These are phyloP conservation scores for Penicillium tannophilum DNA, from an alignment of 495 filamentous ascomycete species.

Conservation along the genomic window DNA sequence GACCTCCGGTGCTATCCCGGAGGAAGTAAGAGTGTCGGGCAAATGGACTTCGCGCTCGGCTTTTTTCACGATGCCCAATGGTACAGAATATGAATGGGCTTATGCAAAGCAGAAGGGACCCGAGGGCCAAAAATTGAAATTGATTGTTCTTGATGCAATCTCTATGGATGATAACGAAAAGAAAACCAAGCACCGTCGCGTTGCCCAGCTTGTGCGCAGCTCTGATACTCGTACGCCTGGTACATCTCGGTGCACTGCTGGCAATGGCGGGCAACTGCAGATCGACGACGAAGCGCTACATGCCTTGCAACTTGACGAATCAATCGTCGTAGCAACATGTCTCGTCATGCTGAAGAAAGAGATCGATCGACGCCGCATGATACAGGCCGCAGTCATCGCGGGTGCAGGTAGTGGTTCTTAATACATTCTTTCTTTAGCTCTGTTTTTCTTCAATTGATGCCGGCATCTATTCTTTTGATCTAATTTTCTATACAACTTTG, in stretches of 20 bases:
- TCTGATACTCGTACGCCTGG: constrained; percentile 45
- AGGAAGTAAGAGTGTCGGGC: constrained; percentile 16
- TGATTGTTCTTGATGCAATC: constrained; percentile 36
- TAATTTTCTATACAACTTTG: not conserved
- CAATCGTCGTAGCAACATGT: constrained; percentile 53
- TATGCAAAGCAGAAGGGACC: constrained; percentile 43
- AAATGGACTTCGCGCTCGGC: constrained; percentile 41
- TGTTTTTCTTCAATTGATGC: not conserved
- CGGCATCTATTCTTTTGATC: not conserved
- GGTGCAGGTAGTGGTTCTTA: constrained; percentile 22
- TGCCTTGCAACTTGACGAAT: constrained; percentile 31
- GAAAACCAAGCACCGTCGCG: constrained; percentile 7
- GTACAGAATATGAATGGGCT: constrained; percentile 49
- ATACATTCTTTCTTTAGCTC: not conserved
- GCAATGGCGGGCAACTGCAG: constrained; percentile 55
- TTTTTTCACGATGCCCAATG: constrained; percentile 36
- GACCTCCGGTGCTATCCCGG: constrained; percentile 4
- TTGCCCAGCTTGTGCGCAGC: constrained; percentile 51
- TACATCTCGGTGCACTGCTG: constrained; percentile 41
- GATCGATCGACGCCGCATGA: constrained; percentile 52
- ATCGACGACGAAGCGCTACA: constrained; percentile 37
- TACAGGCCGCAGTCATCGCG: constrained; percentile 46
- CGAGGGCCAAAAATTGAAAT: constrained; percentile 29
- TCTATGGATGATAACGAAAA: constrained; percentile 11
- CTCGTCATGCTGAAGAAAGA: constrained; percentile 61